Conservation (phyloP, 2,329 filamentous ascomycete genomes). For the Xenoacremonium recifei region DNA sequence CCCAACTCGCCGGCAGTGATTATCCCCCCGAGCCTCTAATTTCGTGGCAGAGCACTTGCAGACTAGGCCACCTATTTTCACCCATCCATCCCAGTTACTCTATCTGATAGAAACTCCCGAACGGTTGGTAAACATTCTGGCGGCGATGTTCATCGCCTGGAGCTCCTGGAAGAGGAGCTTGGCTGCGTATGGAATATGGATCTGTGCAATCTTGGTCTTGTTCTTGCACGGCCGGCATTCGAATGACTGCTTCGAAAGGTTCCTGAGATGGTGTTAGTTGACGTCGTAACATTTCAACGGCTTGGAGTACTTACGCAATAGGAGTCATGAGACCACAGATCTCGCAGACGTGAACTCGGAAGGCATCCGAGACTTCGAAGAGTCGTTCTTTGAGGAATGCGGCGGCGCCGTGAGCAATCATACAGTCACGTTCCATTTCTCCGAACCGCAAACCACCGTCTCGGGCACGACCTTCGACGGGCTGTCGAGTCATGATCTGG, state of each 20-base stretch:
- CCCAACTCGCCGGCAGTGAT: too few species aligned
- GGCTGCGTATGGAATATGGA: constrained; percentile 96
- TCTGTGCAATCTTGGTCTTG: constrained; percentile 97
- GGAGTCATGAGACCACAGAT: constrained; percentile 99
- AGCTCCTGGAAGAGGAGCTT: constrained; percentile 98
- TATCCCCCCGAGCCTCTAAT: too few species aligned
- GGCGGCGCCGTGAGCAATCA: constrained; percentile 99
- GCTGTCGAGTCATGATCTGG: constrained; percentile 95
- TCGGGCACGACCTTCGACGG: constrained; percentile 95
- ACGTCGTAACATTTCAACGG: not conserved
- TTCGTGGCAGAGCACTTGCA: too few species aligned
- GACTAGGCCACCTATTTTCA: too few species aligned
- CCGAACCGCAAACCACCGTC: constrained; percentile 98
- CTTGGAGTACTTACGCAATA: constrained; percentile 74
- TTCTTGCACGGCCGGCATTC: constrained; percentile 98
- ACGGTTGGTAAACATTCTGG: constrained; percentile 91
- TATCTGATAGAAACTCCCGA: constrained; percentile 72
- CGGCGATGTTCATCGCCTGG: constrained; percentile 96
- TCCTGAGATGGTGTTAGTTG: constrained; percentile 47
- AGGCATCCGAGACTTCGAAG: constrained; percentile 96
- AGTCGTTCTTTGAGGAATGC: constrained; percentile 96
- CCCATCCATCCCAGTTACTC: constrained; percentile 13
- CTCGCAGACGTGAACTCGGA: constrained; percentile 97
- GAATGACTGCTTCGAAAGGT: constrained; percentile 92
- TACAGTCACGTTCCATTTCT: constrained; percentile 99